phyloP scores from a whole-genome alignment of 164 flowering plant species.

The Berberis thunbergii region DNA sequence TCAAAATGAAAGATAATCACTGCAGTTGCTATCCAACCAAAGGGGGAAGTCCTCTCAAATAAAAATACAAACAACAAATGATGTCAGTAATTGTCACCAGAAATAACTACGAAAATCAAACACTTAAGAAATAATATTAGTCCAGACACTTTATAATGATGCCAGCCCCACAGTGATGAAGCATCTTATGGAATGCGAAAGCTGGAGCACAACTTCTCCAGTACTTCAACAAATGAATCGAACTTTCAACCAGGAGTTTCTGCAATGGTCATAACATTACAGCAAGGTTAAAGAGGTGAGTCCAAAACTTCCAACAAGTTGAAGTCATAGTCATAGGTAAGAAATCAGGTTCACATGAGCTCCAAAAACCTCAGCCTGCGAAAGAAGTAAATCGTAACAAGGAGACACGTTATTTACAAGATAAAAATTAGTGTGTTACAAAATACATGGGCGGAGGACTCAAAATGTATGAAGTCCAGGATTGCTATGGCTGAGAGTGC shows the following conservation, averaged over 20 bases:
- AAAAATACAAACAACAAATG: too few relatives aligned
- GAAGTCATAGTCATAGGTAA: slow-evolving; percentile 66
- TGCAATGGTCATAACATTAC: slow-evolving; percentile 92
- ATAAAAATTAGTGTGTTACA: background rate
- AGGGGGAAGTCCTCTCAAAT: too few relatives aligned
- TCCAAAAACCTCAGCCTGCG: slow-evolving; percentile 69
- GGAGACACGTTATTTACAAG: slow-evolving; percentile 8
- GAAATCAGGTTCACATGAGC: slow-evolving; percentile 73
- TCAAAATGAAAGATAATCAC: too few relatives aligned
- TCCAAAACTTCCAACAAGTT: slow-evolving; percentile 87
- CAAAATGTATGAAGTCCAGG: too few relatives aligned
- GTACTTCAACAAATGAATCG: slow-evolving; percentile 5
- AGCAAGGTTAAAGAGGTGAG: slow-evolving; percentile 92
- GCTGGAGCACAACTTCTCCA: slow-evolving; percentile 10
- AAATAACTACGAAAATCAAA: too few relatives aligned
- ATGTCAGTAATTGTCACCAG: too few relatives aligned
- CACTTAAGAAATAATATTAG: slow-evolving; percentile 5
- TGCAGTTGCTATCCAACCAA: too few relatives aligned
- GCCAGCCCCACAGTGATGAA: slow-evolving; percentile 12
- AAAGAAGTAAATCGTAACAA: slow-evolving; percentile 15
- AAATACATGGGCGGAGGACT: background rate
- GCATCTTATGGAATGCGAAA: background rate
- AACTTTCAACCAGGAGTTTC: slow-evolving; percentile 32
- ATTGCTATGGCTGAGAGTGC: too few relatives aligned
- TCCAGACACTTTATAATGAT: slow-evolving; percentile 11